Evolutionary conservation across 2,329 filamentous ascomycete species (phyloP).

Genomic region (Aureobasidium sp.): DNA sequence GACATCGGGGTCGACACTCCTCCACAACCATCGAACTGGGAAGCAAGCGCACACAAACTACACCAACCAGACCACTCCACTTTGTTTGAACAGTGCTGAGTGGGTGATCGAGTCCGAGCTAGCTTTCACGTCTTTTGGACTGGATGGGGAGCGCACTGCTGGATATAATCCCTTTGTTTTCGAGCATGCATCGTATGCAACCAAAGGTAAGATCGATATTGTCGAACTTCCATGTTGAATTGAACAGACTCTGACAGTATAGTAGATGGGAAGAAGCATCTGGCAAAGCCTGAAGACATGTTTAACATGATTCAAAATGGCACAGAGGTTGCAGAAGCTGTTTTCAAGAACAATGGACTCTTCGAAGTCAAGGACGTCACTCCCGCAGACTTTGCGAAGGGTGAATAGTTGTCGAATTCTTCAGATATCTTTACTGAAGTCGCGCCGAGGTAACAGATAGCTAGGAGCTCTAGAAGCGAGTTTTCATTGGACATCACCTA

Average conservation of each 20-base stretch:
- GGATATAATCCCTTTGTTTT: neutral
- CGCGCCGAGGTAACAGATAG: no score
- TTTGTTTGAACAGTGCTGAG: neutral
- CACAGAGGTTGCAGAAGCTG: neutral
- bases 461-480: no score
- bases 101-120: neutral
- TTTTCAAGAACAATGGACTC: neutral
- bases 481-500: no score
- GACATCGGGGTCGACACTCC: neutral
- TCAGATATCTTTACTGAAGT: no score
- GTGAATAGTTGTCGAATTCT: no score
- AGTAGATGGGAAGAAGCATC: neutral
- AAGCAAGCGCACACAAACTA: neutral
- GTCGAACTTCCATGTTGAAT: no score
- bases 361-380: neutral
- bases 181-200: neutral
- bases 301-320: slow-evolving; percentile 1
- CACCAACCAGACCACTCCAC: neutral
- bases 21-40: neutral
- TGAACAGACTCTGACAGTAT: neutral
- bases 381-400: neutral
- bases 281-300: neutral
- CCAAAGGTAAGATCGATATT: neutral
- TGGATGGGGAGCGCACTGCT: neutral
- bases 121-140: neutral